Conservation (phyloP, 2,329 filamentous ascomycete genomes). For the Eurotiales sp. region DNA sequence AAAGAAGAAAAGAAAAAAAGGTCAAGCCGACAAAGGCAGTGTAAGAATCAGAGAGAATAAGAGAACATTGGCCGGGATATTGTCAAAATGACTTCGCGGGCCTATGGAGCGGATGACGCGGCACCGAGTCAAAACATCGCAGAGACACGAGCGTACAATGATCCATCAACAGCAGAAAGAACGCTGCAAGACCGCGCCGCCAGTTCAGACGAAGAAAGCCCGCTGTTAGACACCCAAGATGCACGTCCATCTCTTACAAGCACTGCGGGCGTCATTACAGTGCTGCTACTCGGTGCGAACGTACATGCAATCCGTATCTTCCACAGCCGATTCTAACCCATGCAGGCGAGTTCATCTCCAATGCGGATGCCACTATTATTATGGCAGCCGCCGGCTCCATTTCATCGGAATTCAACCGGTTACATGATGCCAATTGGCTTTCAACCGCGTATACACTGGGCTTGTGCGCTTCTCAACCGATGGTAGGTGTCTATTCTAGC, state of each 20-base stretch:
- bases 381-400: slow-evolving; percentile 63
- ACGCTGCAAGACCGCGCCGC: not conserved
- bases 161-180: not conserved
- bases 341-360: slow-evolving; percentile 61
- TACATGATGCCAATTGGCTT: slow-evolving; percentile 57
- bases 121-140: no score
- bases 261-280: slow-evolving; percentile 25
- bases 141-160: not conserved
- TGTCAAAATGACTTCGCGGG: not conserved
- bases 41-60: no score
- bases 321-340: not conserved
- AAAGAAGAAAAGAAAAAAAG: no score
- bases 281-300: slow-evolving; percentile 27
- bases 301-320: not conserved
- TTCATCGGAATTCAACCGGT: slow-evolving; percentile 57
- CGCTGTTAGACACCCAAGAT: not conserved
- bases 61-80: no score
- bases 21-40: no score
- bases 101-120: not conserved
- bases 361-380: slow-evolving; percentile 61
- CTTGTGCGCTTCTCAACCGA: slow-evolving; percentile 49
- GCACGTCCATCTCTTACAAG: slow-evolving; percentile 5
- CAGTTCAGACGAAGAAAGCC: slow-evolving; percentile 4
- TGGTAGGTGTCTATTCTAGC: slow-evolving; percentile 37
- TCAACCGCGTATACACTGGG: slow-evolving; percentile 53